Base-by-base conservation (phyloP, 192 early-diverging fungal species). In the Jimgerdemannia lactiflua region DNA sequence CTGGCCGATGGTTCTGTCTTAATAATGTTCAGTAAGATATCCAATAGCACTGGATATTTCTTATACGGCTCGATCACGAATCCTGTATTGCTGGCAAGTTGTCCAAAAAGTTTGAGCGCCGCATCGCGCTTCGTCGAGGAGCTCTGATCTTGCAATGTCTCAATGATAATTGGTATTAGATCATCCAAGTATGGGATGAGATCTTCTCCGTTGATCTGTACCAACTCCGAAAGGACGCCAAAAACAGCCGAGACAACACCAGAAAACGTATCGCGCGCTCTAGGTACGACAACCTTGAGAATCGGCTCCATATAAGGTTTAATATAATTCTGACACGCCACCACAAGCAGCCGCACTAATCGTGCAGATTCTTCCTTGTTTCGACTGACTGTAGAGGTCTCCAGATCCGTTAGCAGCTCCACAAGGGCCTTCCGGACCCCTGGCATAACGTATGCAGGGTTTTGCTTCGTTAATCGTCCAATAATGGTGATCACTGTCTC, bases 391-490 rank as follows among this genome's bases (percentile, higher is more conserved):
- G 83, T 82, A 10, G 96, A 93, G 79, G 93, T 96, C 80, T 99
- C 95, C 20, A 99, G 81, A 79, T 98, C 96, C 4, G 94, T 95
- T 67, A 99, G 80, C 3, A 99, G 82, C 77, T 95, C 93, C 71
- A 95, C 92, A 14, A 98, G 76, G 0, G 93, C 90, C 74, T 96
- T 94, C 42, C 95, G 87, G 39, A 99, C 83, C 0, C 91, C 93
- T 4, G 97, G 95, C 88, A 97, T 90, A 10, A 97, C 92, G 74
- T 96, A 96, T 1, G 95, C 96, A 9, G 97, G 97, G 78, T 98
- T 99, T 72, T 91, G 90, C 10, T 90, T 81, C 3, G 93, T 90
- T 14, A 99, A 82, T 29, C 96, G 87, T 6, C 97, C 97, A 71
- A 99, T 94, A 65, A 97, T 92, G 0, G 87, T 75, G 43, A 99